These are phyloP conservation scores for Plasmodiophora brassicae DNA, from an alignment of 208 protist species.

Conservation along the genomic window DNA sequence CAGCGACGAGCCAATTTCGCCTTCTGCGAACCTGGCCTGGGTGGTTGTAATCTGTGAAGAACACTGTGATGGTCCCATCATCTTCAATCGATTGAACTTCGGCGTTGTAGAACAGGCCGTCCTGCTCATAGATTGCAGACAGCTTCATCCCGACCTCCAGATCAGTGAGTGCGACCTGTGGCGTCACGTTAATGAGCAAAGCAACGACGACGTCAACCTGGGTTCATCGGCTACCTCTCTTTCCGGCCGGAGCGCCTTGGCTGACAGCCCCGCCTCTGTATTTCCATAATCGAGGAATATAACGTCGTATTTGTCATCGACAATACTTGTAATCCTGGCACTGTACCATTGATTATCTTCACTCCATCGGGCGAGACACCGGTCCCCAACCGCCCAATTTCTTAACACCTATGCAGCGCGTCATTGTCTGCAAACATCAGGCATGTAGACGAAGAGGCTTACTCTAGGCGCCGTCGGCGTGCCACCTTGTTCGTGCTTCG, in stretches of 20 bases:
- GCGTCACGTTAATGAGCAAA: too few species aligned
- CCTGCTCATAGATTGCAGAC: background rate
- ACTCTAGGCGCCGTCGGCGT: background rate
- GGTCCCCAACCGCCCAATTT: background rate
- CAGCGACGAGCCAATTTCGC: too few species aligned
- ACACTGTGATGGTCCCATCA: background rate
- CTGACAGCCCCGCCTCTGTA: background rate
- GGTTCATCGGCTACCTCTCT: background rate
- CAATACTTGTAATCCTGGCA: background rate
- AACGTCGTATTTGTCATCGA: slow-evolving; percentile 5
- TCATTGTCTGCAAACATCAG: too few species aligned
- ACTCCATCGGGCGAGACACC: background rate
- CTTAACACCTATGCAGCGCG: too few species aligned
- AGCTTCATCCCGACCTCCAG: background rate
- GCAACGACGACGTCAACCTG: background rate
- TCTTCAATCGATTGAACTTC: background rate
- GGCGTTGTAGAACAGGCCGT: slow-evolving; percentile 30
- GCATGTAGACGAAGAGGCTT: too few species aligned
- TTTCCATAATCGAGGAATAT: slow-evolving; percentile 31
- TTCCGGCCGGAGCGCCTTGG: background rate
- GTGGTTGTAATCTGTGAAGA: background rate
- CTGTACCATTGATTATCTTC: slow-evolving; percentile 29
- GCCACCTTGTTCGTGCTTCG: background rate
- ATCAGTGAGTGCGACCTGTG: background rate
- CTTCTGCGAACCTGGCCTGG: background rate